A percentile compares a stretch with the other conserved stretches of the same genome.
Evolutionary conservation across 2,329 filamentous ascomycete species (phyloP).

Genomic region (Capronia epimyces): DNA sequence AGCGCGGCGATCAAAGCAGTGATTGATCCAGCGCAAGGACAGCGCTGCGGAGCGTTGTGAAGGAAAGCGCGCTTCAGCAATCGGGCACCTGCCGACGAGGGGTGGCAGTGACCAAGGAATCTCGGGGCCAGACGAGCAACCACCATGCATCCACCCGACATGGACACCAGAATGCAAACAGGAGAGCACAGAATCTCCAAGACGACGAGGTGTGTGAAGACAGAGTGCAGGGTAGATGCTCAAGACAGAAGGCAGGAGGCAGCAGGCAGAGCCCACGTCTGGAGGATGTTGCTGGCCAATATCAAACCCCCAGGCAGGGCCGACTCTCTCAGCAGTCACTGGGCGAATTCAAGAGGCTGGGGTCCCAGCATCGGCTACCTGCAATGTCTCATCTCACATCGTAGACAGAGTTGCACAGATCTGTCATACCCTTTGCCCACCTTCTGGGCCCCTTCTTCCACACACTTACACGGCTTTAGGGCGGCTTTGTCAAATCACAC

Average conservation of each 20-base stretch:
- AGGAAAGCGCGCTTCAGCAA: background rate
- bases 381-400: slow-evolving; percentile 20
- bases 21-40: background rate
- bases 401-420: slow-evolving; percentile 11
- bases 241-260: background rate
- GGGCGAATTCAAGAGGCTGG: slow-evolving; percentile 18
- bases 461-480: slow-evolving; percentile 10
- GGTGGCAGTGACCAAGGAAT: background rate
- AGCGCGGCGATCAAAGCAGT: background rate
- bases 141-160: background rate
- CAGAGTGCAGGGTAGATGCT: no score
- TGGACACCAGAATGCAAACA: background rate
- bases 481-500: slow-evolving; percentile 21
- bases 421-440: slow-evolving; percentile 16
- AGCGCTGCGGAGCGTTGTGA: background rate
- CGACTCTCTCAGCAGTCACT: slow-evolving; percentile 3
- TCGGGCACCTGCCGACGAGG: background rate
- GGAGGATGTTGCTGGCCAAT: background rate
- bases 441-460: slow-evolving; percentile 1
- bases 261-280: background rate
- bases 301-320: background rate
- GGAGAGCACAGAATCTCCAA: background rate
- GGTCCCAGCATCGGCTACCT: slow-evolving; percentile 19
- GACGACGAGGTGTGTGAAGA: background rate
- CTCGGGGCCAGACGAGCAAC: background rate